Evolutionary conservation across 176 grass and related monocot species (phyloP).

Genomic region (Oryza coarctata): DNA sequence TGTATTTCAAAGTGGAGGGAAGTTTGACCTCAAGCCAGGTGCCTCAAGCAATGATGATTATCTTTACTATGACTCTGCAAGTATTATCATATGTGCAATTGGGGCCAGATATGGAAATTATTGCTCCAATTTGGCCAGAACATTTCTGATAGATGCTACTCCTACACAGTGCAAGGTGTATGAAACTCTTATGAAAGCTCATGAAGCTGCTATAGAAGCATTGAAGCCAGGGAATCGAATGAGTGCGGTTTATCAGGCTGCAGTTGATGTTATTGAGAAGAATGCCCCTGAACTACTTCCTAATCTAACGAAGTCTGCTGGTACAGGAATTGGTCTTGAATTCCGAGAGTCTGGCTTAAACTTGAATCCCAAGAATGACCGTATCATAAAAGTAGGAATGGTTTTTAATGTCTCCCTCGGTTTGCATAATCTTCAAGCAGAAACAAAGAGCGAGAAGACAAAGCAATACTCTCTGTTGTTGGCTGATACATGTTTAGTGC

Average conservation of each 20-base stretch:
- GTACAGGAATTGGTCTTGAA: constrained; percentile 91
- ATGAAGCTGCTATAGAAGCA: constrained; percentile 68
- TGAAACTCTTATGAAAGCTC: constrained; percentile 86
- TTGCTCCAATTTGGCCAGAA: constrained; percentile 89
- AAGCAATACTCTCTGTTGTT: constrained; percentile 72
- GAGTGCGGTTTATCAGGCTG: constrained; percentile 62
- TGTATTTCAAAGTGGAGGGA: constrained; percentile 90
- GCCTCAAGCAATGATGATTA: constrained; percentile 84
- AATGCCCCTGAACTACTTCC: constrained; percentile 75
- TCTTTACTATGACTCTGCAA: constrained; percentile 84
- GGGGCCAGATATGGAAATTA: constrained; percentile 82
- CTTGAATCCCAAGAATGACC: constrained; percentile 74
- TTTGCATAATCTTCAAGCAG: constrained; percentile 80
- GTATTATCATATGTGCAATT: constrained; percentile 88
- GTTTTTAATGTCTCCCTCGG: constrained; percentile 88
- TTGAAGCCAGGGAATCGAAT: constrained; percentile 67
- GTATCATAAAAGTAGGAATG: constrained; percentile 64
- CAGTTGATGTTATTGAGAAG: constrained; percentile 56
- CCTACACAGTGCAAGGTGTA: constrained; percentile 69
- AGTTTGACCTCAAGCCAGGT: constrained; percentile 85
- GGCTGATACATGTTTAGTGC: constrained; percentile 76
- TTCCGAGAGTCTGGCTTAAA: constrained; percentile 85
- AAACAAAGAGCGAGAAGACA: constrained; percentile 76
- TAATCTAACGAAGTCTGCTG: constrained; percentile 75
- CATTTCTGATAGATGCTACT: constrained; percentile 82